A percentile compares a stretch with the other conserved stretches of the same genome.
Evolutionary conservation across 345 rosid genomes (phyloP).

Genomic region (Noccaea caerulescens): DNA sequence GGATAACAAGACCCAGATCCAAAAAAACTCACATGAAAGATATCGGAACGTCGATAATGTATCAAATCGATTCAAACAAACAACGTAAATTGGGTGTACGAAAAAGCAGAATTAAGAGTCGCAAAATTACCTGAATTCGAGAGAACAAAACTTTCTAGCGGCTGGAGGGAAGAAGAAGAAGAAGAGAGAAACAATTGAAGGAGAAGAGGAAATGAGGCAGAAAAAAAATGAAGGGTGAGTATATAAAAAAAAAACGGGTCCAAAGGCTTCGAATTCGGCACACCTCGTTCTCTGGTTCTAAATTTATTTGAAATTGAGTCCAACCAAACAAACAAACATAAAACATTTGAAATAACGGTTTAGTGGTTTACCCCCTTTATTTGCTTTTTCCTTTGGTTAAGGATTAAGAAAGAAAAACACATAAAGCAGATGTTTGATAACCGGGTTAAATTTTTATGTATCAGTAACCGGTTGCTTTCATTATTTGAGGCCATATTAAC

Average conservation of each 20-base stretch:
- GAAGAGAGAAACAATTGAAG: constrained; percentile 3
- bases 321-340: not conserved
- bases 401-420: too few relatives aligned
- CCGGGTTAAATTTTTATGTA: too few relatives aligned
- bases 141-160: not conserved
- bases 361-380: not conserved
- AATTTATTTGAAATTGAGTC: not conserved
- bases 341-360: not conserved
- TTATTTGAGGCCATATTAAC: too few relatives aligned
- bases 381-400: too few relatives aligned
- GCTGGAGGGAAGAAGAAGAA: not conserved
- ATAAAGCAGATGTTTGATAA: too few relatives aligned
- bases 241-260: constrained; percentile 32
- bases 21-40: not conserved
- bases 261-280: constrained; percentile 42
- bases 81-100: not conserved
- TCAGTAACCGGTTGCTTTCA: too few relatives aligned
- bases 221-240: constrained; percentile 16
- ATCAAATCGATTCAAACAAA: not conserved
- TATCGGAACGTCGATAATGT: not conserved
- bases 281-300: constrained; percentile 35
- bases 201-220: constrained; percentile 24
- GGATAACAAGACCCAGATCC: constrained; percentile 25
- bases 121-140: constrained; percentile 12
- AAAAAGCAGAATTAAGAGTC: not conserved